phyloP scores from a whole-genome alignment of 129 eudicot genomes.

The Logfia minima region DNA sequence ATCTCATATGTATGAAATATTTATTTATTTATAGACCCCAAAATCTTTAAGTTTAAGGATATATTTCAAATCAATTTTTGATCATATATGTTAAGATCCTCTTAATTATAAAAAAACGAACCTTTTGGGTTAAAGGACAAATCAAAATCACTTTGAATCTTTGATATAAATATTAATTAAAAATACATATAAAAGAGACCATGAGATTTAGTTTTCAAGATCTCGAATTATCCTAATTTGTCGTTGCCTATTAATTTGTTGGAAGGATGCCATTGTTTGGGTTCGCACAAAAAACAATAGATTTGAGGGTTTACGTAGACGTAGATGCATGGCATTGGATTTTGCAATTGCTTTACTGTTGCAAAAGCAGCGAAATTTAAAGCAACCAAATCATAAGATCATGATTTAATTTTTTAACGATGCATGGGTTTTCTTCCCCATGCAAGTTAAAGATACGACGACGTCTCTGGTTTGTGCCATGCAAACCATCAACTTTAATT shows the following conservation, averaged over 20 bases:
- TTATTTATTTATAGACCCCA: too few species aligned
- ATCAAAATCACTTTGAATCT: background rate
- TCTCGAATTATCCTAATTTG: constrained; percentile 4
- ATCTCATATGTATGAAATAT: too few species aligned
- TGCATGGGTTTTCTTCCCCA: constrained; percentile 40
- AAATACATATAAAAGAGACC: background rate
- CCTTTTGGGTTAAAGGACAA: too few species aligned
- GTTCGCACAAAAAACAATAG: constrained; percentile 21
- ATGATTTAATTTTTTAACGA: constrained; percentile 30
- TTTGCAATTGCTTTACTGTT: constrained; percentile 21
- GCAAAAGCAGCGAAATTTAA: constrained; percentile 26
- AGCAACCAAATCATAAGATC: constrained; percentile 32
- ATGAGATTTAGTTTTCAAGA: background rate
- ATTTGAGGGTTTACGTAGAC: constrained; percentile 18
- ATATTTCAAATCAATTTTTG: too few species aligned
- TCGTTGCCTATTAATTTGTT: constrained; percentile 18
- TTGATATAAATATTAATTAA: background rate
- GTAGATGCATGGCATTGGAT: constrained; percentile 22
- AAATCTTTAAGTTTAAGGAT: too few species aligned
- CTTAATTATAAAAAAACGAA: too few species aligned
- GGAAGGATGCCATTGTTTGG: constrained; percentile 35
- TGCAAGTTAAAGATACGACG: constrained; percentile 27
- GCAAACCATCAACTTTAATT: constrained; percentile 17
- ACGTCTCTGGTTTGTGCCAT: constrained; percentile 32
- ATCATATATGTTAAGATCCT: too few species aligned